Evolutionary conservation across 2,329 filamentous ascomycete species (phyloP).

Genomic region (Neopestalotiopsis clavispora): DNA sequence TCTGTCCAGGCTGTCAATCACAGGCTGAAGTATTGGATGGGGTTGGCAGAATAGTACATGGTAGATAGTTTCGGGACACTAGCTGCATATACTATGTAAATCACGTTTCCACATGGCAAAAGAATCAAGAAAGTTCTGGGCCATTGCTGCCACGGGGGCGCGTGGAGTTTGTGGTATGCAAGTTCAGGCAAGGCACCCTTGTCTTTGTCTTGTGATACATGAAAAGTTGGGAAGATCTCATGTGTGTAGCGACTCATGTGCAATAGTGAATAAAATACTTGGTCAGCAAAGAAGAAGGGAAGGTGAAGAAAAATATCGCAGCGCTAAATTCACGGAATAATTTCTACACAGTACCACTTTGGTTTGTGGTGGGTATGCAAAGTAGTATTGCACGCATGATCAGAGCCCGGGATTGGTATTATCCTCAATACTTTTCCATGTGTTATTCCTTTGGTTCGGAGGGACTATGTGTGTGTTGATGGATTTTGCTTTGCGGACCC

Average conservation of each 20-base stretch:
- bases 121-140: not conserved
- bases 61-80: not conserved
- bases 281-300: not conserved
- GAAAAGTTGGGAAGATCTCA: not conserved
- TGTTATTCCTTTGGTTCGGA: too few relatives aligned
- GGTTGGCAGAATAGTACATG: not conserved
- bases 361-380: too few relatives aligned
- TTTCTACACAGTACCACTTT: not conserved
- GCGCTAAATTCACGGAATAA: not conserved
- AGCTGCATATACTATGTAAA: not conserved
- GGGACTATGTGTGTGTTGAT: too few relatives aligned
- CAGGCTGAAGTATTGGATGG: not conserved
- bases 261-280: not conserved
- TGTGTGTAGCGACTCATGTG: not conserved
- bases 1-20: not conserved
- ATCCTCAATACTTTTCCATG: too few relatives aligned
- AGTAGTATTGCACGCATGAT: not conserved
- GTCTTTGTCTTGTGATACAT: not conserved
- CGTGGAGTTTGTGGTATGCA: not conserved
- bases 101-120: not conserved
- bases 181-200: not conserved
- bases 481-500: too few relatives aligned
- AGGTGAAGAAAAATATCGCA: not conserved
- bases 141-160: not conserved
- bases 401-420: not conserved